Percentiles rank a stretch among this genome's conserved stretches.
Evolutionary conservation across 495 filamentous ascomycete genomes (phyloP).

Genomic region (Haplographium delicatum): DNA sequence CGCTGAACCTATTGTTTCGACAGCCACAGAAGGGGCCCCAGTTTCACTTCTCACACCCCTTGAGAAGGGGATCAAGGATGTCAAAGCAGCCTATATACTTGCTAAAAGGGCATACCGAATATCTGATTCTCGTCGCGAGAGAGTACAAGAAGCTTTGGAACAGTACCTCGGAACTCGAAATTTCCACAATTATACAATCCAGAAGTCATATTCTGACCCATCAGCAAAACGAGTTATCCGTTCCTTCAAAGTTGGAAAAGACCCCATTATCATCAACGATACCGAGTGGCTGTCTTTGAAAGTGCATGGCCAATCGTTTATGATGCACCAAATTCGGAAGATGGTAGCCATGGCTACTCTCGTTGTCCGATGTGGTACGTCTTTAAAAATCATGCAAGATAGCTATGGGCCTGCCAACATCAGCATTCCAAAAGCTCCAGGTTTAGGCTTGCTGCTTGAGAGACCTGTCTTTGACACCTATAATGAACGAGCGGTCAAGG

Average conservation of each 20-base stretch:
- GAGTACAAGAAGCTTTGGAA: slow-evolving; percentile 65
- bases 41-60: slow-evolving; percentile 37
- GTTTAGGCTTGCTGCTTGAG: slow-evolving; percentile 82
- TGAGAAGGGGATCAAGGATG: slow-evolving; percentile 59
- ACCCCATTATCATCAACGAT: slow-evolving; percentile 77
- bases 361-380: slow-evolving; percentile 72
- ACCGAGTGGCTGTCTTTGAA: slow-evolving; percentile 94
- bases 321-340: slow-evolving; percentile 99
- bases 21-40: slow-evolving; percentile 1
- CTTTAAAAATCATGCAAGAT: slow-evolving; percentile 59
- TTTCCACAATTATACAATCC: slow-evolving; percentile 94
- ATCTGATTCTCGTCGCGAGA: slow-evolving; percentile 58
- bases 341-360: slow-evolving; percentile 94
- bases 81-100: slow-evolving; percentile 70
- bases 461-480: slow-evolving; percentile 84
- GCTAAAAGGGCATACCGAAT: slow-evolving; percentile 82
- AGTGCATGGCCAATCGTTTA: slow-evolving; percentile 96
- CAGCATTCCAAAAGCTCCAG: slow-evolving; percentile 88
- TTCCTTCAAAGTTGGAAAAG: slow-evolving; percentile 67
- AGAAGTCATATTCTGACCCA: slow-evolving; percentile 72
- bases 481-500: slow-evolving; percentile 55
- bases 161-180: slow-evolving; percentile 77
- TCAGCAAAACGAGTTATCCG: slow-evolving; percentile 85
- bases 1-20: background rate
- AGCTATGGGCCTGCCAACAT: slow-evolving; percentile 62